Conservation (phyloP, 2,329 filamentous ascomycete genomes). For the Sporothrix schenckii region DNA sequence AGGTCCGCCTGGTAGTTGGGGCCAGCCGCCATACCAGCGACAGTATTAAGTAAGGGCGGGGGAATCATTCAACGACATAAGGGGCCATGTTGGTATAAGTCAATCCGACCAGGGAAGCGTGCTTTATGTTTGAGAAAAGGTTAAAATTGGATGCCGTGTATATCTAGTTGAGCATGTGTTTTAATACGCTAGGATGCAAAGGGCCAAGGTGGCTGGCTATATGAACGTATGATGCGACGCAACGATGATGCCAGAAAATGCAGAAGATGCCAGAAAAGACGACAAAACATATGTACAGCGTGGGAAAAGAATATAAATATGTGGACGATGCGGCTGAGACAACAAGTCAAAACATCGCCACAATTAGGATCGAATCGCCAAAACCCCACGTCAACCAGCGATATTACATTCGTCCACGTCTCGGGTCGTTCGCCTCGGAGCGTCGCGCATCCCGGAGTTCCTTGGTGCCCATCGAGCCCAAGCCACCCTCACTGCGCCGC, state of each 20-base stretch:
- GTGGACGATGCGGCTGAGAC: neutral
- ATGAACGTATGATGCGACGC: constrained; percentile 1
- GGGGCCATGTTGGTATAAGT: neutral
- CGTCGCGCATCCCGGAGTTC: constrained; percentile 84
- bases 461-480: constrained; percentile 87
- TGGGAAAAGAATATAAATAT: too few species aligned
- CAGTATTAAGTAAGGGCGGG: constrained; percentile 35
- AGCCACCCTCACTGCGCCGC: constrained; percentile 76
- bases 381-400: neutral
- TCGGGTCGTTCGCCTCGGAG: constrained; percentile 78
- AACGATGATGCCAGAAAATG: neutral
- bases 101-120: neutral
- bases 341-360: neutral
- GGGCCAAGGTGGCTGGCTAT: neutral
- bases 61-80: constrained; percentile 2
- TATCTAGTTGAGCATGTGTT: neutral
- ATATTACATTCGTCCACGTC: constrained; percentile 61
- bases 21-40: constrained; percentile 35
- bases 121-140: neutral
- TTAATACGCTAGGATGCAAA: constrained; percentile 15
- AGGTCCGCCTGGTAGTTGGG: constrained; percentile 29
- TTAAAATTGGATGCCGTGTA: neutral
- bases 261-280: neutral
- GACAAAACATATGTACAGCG: neutral
- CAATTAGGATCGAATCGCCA: neutral